Evolutionary conservation across 176 grass and related monocot genomes (phyloP).

Genomic region (Carex pumila): DNA sequence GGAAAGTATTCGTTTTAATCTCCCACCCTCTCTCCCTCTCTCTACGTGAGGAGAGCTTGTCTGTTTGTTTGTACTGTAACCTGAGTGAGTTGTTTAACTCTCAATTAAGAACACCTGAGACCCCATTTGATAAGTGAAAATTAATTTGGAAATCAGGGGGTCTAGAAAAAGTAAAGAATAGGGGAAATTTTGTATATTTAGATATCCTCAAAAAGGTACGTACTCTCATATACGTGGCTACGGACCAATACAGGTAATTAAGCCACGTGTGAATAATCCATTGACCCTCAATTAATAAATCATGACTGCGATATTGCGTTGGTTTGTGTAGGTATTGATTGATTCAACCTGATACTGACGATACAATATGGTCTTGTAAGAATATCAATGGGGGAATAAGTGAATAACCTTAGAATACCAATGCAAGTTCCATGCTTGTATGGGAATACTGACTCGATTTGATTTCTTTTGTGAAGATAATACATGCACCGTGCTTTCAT

Average conservation of each 20-base stretch:
- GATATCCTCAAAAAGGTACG: not conserved
- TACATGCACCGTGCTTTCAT: not conserved
- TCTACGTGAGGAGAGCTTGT: not conserved
- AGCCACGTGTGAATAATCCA: not conserved
- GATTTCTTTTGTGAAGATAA: not conserved
- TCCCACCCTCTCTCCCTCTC: not conserved
- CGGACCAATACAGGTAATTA: not conserved
- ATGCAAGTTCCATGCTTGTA: not conserved
- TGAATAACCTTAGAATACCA: not conserved
- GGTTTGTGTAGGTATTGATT: not conserved
- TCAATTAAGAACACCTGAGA: not conserved
- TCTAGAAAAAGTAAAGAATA: not conserved
- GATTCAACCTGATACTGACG: not conserved
- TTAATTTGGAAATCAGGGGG: not conserved
- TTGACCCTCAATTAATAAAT: not conserved
- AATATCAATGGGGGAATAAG: not conserved
- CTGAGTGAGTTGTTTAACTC: not conserved
- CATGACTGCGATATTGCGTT: not conserved
- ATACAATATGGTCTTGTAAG: not conserved
- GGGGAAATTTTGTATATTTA: not conserved
- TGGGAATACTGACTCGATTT: not conserved
- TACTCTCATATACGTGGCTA: not conserved
- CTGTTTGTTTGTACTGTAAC: not conserved
- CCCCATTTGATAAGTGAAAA: not conserved
- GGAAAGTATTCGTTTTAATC: not conserved